Base-by-base conservation (phyloP, 1,284 basidiomycete species). In the Tilletia horrida region DNA sequence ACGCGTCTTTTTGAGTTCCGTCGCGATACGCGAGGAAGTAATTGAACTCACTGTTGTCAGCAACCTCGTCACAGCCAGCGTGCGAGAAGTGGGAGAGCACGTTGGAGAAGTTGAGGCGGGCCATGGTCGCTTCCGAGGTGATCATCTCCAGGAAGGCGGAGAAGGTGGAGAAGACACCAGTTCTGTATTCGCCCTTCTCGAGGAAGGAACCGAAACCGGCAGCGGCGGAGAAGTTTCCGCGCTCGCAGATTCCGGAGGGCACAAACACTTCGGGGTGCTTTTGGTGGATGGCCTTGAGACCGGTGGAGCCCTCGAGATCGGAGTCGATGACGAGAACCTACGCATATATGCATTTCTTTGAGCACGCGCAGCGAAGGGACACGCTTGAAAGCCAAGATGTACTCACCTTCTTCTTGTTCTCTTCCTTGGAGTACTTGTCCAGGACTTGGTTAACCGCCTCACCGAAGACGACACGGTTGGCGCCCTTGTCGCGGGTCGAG, bases 121-220 rank as follows among this genome's bases (percentile, higher is more conserved):
- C 91, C 91, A 92, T 92, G n/a, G 91, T 92, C 67, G 91, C 84
- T 80, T 92, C 91, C 1, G 90, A 91, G 68, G 92, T 83, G 68
- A 90, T 84, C 91, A 92, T 92, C 85, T 92, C 91, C 69, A 91
- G 84, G 85, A 92, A 92, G 3, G 91, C 91, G 62, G 89, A 90
- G 84, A 92, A 92, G 4, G 91, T 92, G 25, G 89, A 91, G 84
- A 90, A 91, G 69, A 91, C 69, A 52, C 76, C 74, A 31, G 68
- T 67, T 55, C 63, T 61, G 66, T 62, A 65, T 25, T 68, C 73
- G 44, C 66, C 67, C 66, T 72, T 67, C 29, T 67, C 70, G 45
- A 71, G 63, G 64, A 71, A 70, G 44, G 74, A 91, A 65, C 91
- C 91, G 81, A 83, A 92, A 31, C 91, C 91, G 40, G 91, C 90